These are phyloP conservation scores for Curvularia spicifera DNA, from an alignment of 2,329 filamentous ascomycete genomes.

Conservation along the genomic window DNA sequence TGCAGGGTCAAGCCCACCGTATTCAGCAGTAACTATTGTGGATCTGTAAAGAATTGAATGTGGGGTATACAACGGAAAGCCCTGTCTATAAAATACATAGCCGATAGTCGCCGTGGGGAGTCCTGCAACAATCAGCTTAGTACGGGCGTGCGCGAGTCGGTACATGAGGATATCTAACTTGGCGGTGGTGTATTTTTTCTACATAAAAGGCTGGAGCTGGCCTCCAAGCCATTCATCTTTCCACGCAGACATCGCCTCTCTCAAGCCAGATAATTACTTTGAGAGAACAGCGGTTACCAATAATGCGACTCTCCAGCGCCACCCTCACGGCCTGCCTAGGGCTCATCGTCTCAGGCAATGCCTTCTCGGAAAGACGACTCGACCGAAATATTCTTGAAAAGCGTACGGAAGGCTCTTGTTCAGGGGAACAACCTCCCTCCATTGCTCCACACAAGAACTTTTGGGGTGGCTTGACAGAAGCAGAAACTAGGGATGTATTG, in stretches of 20 bases:
- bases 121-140: not conserved
- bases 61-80: not conserved
- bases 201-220: not conserved
- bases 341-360: not conserved
- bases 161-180: not conserved
- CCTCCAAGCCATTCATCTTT: not conserved
- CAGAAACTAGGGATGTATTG: conserved; percentile 1
- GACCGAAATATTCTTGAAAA: not conserved
- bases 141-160: not conserved
- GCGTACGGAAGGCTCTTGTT: not conserved
- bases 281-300: not conserved
- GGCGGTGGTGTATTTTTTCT: not conserved
- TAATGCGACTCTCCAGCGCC: not conserved
- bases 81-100: not conserved
- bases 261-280: not conserved
- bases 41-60: not conserved
- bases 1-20: not conserved
- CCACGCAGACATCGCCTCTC: not conserved
- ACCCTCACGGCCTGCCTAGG: not conserved
- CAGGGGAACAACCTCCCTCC: not conserved
- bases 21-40: not conserved
- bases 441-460: conserved; percentile 3
- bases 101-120: not conserved
- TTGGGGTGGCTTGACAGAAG: not conserved
- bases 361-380: not conserved